Evolutionary conservation across 148 eudicot genomes (phyloP).

Genomic region (Simmondsia chinensis): DNA sequence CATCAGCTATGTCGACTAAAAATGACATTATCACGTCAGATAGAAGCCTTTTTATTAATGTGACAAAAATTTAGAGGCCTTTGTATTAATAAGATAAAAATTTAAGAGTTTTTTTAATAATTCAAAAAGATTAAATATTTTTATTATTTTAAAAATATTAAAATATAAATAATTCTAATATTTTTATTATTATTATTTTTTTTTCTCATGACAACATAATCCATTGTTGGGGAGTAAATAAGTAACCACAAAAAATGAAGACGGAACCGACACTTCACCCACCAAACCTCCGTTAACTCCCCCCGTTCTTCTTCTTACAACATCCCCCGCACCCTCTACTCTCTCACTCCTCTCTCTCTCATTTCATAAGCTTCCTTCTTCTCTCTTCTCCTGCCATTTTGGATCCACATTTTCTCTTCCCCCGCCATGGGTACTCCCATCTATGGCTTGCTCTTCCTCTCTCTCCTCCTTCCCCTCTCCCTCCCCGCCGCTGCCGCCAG

Average conservation of each 20-base stretch:
- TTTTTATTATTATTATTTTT: too few species aligned
- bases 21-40: too few species aligned
- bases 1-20: too few species aligned
- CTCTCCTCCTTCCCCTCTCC: not conserved
- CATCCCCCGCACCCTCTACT: not conserved
- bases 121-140: too few species aligned
- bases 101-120: too few species aligned
- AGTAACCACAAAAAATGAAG: slow-evolving; percentile 16
- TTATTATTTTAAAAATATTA: too few species aligned
- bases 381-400: not conserved
- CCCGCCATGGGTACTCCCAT: slow-evolving; percentile 32
- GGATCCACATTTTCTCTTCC: slow-evolving; percentile 12
- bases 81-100: too few species aligned
- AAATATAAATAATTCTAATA: too few species aligned
- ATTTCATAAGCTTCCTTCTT: not conserved
- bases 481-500: slow-evolving; percentile 9
- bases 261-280: slow-evolving; percentile 34
- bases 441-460: slow-evolving; percentile 20
- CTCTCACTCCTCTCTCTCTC: not conserved
- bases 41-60: too few species aligned
- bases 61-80: too few species aligned
- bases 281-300: slow-evolving; percentile 33
- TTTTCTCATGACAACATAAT: too few species aligned
- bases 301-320: slow-evolving; percentile 3
- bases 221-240: too few species aligned